phyloP scores from a whole-genome alignment of 2,329 filamentous ascomycete genomes.

The Fusarium camptoceras region DNA sequence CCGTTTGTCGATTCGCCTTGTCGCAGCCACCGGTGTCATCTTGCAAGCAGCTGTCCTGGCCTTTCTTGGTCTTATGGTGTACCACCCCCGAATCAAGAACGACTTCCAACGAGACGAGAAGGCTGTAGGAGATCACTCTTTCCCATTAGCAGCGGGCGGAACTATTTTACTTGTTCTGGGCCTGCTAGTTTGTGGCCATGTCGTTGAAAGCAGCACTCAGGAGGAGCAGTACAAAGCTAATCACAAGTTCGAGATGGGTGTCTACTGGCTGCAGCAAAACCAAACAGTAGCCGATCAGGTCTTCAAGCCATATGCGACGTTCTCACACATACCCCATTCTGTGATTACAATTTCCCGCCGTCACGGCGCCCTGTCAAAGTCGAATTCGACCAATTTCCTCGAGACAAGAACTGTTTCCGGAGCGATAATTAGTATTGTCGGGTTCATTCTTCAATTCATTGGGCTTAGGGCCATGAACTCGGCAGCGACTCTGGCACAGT shows the following conservation, averaged over 20 bases:
- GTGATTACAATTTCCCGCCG: too few relatives aligned
- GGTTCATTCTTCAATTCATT: conserved; percentile 14
- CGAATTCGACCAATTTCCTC: too few relatives aligned
- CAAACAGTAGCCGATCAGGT: background rate
- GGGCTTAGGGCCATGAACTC: conserved; percentile 16
- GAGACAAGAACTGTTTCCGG: too few relatives aligned
- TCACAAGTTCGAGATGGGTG: background rate
- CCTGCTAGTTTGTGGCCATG: background rate
- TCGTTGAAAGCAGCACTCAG: background rate
- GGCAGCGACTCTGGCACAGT: background rate
- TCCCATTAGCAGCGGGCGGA: background rate
- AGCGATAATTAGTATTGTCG: background rate
- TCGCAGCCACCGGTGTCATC: background rate
- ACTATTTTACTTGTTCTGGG: background rate
- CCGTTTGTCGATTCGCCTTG: too few relatives aligned
- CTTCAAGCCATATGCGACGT: background rate
- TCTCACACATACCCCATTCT: too few relatives aligned
- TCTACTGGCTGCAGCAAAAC: background rate
- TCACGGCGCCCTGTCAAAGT: too few relatives aligned
- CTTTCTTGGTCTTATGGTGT: background rate
- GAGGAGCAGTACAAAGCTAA: background rate
- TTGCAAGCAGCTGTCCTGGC: background rate
- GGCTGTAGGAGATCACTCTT: fast-evolving
- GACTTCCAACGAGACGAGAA: background rate
- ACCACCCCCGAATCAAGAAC: background rate